These are phyloP conservation scores for Boletus rubroflammeus DNA, from an alignment of 768 basidiomycete species.

Conservation along the genomic window DNA sequence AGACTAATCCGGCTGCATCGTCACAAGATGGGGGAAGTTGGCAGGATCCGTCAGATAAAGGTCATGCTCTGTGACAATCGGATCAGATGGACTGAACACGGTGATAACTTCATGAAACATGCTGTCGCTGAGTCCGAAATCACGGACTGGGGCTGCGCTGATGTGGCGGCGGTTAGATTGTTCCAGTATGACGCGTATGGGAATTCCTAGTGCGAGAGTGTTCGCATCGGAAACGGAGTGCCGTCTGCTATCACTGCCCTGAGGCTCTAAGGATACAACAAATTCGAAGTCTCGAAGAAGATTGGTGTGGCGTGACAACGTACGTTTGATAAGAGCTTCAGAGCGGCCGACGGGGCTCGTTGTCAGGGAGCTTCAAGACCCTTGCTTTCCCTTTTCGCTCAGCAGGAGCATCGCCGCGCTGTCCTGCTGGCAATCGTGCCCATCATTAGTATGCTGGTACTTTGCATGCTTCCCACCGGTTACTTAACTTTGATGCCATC, in stretches of 20 bases:
- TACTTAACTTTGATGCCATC: background rate
- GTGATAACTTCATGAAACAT: slow-evolving; percentile 10
- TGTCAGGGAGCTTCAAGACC: background rate
- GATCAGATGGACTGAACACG: background rate
- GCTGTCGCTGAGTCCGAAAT: slow-evolving; percentile 67
- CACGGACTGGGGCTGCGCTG: slow-evolving; percentile 65
- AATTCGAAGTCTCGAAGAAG: background rate
- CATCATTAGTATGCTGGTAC: background rate
- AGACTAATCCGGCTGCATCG: slow-evolving; percentile 54
- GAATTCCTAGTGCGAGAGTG: slow-evolving; percentile 37
- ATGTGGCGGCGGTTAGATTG: slow-evolving; percentile 62
- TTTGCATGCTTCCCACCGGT: slow-evolving; percentile 12
- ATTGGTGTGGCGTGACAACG: background rate
- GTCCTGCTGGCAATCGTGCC: slow-evolving; percentile 1
- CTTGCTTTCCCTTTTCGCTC: background rate
- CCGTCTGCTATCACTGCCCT: slow-evolving; percentile 1
- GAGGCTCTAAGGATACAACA: background rate
- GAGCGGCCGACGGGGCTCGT: background rate
- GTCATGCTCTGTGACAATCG: slow-evolving; percentile 40
- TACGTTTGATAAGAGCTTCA: background rate
- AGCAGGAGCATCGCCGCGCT: background rate
- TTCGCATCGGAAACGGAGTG: slow-evolving; percentile 4
- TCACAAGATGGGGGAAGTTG: slow-evolving; percentile 39
- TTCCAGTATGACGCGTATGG: slow-evolving; percentile 66
- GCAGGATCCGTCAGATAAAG: slow-evolving; percentile 62